These are phyloP conservation scores for Wickerhamiella vanderwaltii DNA, from an alignment of 805 yeast genomes.

Conservation along the genomic window DNA sequence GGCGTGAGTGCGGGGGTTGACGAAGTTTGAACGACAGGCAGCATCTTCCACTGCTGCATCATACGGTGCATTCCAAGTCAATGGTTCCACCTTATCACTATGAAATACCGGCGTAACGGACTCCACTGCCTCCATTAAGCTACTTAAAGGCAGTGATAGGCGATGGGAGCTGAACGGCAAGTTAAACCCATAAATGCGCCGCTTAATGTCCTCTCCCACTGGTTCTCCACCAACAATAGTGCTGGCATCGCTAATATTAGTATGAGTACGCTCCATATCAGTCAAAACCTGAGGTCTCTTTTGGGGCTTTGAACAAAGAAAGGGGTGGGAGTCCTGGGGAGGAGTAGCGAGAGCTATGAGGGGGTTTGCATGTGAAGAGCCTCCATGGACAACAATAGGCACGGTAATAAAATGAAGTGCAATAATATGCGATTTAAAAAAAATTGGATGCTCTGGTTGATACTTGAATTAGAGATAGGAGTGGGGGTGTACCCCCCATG, in stretches of 20 bases:
- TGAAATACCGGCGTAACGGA: slow-evolving; percentile 13
- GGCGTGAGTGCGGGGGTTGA: slow-evolving; percentile 58
- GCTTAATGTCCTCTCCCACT: slow-evolving; percentile 13
- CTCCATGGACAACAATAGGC: too few relatives aligned
- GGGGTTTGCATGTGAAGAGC: too few relatives aligned
- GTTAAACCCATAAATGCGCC: slow-evolving; percentile 30
- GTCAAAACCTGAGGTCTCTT: too few relatives aligned
- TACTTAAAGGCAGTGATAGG: slow-evolving; percentile 10
- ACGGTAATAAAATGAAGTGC: too few relatives aligned
- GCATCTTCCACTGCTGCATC: slow-evolving; percentile 36
- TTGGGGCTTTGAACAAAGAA: too few relatives aligned
- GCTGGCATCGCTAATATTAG: slow-evolving; percentile 6
- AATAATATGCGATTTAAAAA: too few relatives aligned
- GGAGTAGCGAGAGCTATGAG: too few relatives aligned
- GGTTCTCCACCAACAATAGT: slow-evolving; percentile 14
- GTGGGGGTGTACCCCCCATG: too few relatives aligned
- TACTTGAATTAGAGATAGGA: too few relatives aligned
- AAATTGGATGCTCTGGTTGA: too few relatives aligned
- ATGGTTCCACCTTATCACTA: slow-evolving; percentile 13
- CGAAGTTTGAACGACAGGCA: slow-evolving; percentile 33
- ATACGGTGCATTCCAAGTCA: slow-evolving; percentile 23
- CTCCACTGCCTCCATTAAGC: neutral
- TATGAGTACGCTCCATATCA: slow-evolving; percentile 5
- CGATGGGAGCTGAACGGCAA: slow-evolving; percentile 42
- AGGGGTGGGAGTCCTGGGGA: too few relatives aligned